A percentile compares a stretch with the other conserved stretches of the same genome.
phyloP scores from a whole-genome alignment of 2,329 filamentous ascomycete species.

The Exophiala sp. region DNA sequence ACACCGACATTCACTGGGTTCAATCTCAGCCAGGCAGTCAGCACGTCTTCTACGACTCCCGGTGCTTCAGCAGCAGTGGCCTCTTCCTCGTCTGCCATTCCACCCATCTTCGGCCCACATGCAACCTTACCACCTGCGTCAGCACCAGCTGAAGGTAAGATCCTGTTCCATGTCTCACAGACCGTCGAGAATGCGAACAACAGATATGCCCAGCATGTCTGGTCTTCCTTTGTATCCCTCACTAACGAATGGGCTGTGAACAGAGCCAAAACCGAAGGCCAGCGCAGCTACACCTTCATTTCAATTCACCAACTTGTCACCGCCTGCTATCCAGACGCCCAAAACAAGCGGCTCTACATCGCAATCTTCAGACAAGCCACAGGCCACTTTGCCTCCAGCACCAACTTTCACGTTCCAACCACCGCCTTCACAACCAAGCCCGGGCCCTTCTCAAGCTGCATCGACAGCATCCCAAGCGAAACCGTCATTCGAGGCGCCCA shows the following conservation, averaged over 20 bases:
- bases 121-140: slow-evolving; percentile 1
- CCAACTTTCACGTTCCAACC: background rate
- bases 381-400: background rate
- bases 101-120: slow-evolving; percentile 2
- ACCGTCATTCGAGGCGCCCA: background rate
- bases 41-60: background rate
- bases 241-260: background rate
- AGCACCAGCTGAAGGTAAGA: slow-evolving; percentile 5
- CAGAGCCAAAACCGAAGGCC: slow-evolving; percentile 2
- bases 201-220: background rate
- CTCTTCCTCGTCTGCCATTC: background rate
- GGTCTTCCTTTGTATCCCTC: background rate
- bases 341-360: background rate
- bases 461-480: background rate
- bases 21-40: slow-evolving; percentile 3
- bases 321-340: background rate
- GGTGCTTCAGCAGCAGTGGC: background rate
- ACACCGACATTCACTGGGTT: slow-evolving; percentile 5
- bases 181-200: background rate
- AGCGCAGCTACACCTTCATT: slow-evolving; percentile 1
- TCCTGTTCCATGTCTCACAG: background rate
- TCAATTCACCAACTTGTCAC: slow-evolving; percentile 1
- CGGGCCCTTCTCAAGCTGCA: background rate
- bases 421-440: slow-evolving; percentile 1
- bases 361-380: background rate